phyloP scores from a whole-genome alignment of 768 basidiomycete genomes.

The Pleurotus sapidus region DNA sequence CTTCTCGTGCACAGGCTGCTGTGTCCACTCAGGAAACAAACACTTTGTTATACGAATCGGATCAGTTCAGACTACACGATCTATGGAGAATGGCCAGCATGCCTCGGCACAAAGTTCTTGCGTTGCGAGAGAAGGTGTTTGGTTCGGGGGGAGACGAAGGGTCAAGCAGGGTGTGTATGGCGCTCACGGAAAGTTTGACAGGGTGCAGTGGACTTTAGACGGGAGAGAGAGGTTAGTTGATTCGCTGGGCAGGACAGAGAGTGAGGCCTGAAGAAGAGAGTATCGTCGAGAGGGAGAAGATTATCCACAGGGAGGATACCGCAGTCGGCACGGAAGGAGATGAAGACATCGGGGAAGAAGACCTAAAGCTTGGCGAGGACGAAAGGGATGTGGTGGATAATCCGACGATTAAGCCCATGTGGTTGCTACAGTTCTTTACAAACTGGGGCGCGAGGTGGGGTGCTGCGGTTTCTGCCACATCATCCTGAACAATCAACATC shows the following conservation, averaged over 20 bases:
- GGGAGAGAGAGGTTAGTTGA: slow-evolving; percentile 64
- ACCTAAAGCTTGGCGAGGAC: slow-evolving; percentile 30
- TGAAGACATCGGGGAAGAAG: slow-evolving; percentile 21
- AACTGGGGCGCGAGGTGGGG: slow-evolving; percentile 73
- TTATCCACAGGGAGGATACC: slow-evolving; percentile 1
- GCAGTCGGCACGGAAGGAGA: slow-evolving; percentile 2
- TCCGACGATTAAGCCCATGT: slow-evolving; percentile 66
- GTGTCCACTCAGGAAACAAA: slow-evolving; percentile 58
- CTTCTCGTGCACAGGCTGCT: slow-evolving; percentile 45
- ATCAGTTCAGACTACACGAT: slow-evolving; percentile 62
- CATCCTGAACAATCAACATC: not conserved
- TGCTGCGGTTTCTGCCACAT: slow-evolving; percentile 19
- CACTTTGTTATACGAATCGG: slow-evolving; percentile 69
- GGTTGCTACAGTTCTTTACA: slow-evolving; percentile 74
- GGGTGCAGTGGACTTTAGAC: slow-evolving; percentile 70
- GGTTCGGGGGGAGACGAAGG: slow-evolving; percentile 48
- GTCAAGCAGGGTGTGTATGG: slow-evolving; percentile 49
- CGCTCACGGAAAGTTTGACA: slow-evolving; percentile 58
- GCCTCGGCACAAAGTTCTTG: slow-evolving; percentile 61
- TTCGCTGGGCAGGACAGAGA: slow-evolving; percentile 66
- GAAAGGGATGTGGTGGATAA: slow-evolving; percentile 59
- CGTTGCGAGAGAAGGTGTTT: slow-evolving; percentile 65
- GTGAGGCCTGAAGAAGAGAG: slow-evolving; percentile 75
- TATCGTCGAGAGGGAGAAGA: slow-evolving; percentile 21
- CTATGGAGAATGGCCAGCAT: slow-evolving; percentile 66